These are phyloP conservation scores for Eucalyptus fibrosa DNA, from an alignment of 345 rosid genomes.

Conservation along the genomic window DNA sequence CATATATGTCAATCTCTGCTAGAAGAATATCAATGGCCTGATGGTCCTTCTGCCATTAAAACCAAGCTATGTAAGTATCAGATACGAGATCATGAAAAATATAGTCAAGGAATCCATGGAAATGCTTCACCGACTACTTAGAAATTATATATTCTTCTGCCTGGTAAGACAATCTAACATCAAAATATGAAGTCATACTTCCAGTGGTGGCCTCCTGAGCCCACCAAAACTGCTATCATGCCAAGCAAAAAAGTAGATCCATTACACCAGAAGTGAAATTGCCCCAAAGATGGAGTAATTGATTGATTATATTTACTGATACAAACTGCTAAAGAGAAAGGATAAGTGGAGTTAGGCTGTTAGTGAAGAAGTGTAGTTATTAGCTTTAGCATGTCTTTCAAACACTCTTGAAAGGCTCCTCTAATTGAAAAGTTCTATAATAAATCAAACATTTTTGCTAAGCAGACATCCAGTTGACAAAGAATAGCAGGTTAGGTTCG, in stretches of 20 bases:
- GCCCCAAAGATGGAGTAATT: neutral
- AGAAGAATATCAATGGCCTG: conserved; percentile 97
- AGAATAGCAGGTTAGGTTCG: neutral
- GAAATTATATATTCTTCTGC: neutral
- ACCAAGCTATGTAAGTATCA: neutral
- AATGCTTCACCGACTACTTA: neutral
- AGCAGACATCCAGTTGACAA: neutral
- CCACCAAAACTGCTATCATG: neutral
- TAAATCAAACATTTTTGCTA: neutral
- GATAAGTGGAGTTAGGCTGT: neutral
- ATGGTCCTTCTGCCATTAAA: conserved; percentile 63
- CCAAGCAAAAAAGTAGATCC: neutral
- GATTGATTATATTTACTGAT: neutral
- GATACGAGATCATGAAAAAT: neutral
- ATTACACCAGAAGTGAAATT: neutral
- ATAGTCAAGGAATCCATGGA: neutral
- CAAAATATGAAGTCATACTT: neutral
- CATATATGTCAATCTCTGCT: conserved; percentile 96
- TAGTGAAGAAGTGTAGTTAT: neutral
- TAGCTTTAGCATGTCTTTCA: neutral
- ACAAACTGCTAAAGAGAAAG: neutral
- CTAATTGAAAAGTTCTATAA: neutral
- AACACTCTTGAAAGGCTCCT: neutral
- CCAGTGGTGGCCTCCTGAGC: neutral
- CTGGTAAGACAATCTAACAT: neutral